These are phyloP conservation scores for Pisolithus tinctorius DNA, from an alignment of 768 basidiomycete species.

Conservation along the genomic window DNA sequence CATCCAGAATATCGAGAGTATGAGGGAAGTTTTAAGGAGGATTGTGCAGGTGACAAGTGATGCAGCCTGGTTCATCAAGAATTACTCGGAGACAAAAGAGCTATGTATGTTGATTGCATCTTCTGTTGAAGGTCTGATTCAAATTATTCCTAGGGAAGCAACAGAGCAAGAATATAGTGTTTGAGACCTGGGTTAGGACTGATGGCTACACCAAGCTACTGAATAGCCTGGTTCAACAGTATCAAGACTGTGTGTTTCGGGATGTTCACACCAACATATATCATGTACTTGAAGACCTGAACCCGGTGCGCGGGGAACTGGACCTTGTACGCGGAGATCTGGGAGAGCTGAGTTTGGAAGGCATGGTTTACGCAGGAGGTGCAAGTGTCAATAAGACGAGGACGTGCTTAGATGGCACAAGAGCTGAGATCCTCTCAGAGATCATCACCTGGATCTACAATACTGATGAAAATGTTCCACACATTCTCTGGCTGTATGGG, in stretches of 20 bases:
- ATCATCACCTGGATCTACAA: too few relatives aligned
- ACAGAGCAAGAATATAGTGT: neutral
- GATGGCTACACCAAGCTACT: neutral
- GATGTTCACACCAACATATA: neutral
- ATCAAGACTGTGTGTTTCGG: neutral
- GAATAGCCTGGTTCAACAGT: neutral
- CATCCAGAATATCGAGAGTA: too few relatives aligned
- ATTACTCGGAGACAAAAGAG: neutral
- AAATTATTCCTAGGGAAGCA: neutral
- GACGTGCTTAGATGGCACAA: too few relatives aligned
- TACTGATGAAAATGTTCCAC: too few relatives aligned
- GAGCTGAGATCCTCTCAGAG: too few relatives aligned
- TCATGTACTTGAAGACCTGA: neutral
- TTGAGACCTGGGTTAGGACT: neutral
- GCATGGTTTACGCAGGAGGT: too few relatives aligned
- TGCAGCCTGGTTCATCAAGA: neutral
- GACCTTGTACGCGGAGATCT: neutral
- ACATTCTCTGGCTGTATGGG: too few relatives aligned
- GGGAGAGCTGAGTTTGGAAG: neutral
- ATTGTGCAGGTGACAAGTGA: neutral
- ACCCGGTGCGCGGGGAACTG: neutral
- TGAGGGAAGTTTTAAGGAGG: neutral
- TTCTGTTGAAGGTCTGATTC: neutral
- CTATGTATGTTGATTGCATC: neutral
- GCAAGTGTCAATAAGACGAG: too few relatives aligned